Evolutionary conservation across 768 basidiomycete genomes (phyloP), one percentile per base, ranked within the genome.

Genomic region (Panaeolus cyanescens): DNA sequence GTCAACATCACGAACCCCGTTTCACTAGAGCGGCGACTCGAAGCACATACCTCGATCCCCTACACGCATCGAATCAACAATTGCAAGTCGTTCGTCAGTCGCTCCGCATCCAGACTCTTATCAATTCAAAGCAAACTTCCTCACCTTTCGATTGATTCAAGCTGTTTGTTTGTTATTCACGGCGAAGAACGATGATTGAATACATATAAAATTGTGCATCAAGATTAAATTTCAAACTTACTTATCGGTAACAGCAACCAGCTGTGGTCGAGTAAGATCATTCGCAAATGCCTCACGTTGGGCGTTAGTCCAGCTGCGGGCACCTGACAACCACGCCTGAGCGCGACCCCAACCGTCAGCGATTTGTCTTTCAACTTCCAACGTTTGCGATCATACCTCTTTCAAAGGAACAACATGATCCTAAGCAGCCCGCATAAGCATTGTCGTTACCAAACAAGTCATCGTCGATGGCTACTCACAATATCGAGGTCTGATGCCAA

Each of bases 241-340:
- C 77, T 71, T 71, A 58, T 74, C 75, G 13, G 81, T 79, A 33
- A 84, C 74, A 50, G 82, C 82, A 31, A 84, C 71, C 0, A 85
- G 74, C 68, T 85, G 84, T 2, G 84, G 84, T 15, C 82, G 78
- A 3, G 79, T 81, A 32, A 85, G 71, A 58, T 85, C 84, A 64
- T 85, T 85, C 7, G 84, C 83, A 57, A 78, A 82, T 0, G 80
- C 73, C 64, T 84, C 81, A 17, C 84, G 77, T 64, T 81, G 79
- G 1, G 79, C 81, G 30, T 67, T 63, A 12, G 83, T 81, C 84
- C 84, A 85, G 55, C 70, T 60, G 13, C 80, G 72, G n/a, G 83
- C 84, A 17, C 84, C 84, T 10, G 82, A 83, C 1, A 84, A 40
- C 84, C 83, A 85, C 0, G 83, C 84, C 78, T 83, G 31, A 31